Evolutionary conservation across 352 stramenopile genomes (phyloP), one percentile per base, ranked within the genome.

Genomic region (Peronospora farinosa): DNA sequence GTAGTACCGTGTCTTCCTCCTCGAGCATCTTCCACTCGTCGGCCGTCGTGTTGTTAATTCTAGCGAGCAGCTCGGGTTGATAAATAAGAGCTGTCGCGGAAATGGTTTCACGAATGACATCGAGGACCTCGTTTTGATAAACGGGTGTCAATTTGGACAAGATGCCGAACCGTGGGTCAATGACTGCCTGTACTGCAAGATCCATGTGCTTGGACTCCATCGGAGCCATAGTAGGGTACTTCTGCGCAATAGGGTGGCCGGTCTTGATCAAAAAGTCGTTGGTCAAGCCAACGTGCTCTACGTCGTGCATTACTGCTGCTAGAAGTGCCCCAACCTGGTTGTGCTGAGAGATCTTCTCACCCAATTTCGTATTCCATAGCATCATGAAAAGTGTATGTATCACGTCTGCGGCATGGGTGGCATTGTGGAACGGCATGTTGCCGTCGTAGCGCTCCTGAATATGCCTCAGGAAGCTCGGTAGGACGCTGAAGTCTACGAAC

Each of bases 261-360:
- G 72, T 87, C 52, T 86, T 83, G 36, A 86, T 72, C 19, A 92
- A 42, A 45, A 86, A 92, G 45, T 88, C 74, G 63, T 92, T 92
- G 13, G 67, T 88, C 15, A 88, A 63, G 7, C 80, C 80, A 40
- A 86, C 60, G 55, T 92, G 81, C 35, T 86, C 76, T 39, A 88
- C 76, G 58, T 92, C 81, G 40, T 92, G 81, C 73, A 89, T 87
- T 38, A 90, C 63, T 2, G 81, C 81, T 1, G 74, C 81, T n/a
- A 92, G 58, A 7, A 92, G 53, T 1, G 71, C 77, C 6, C 69
- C 78, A 17, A 90, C 69, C 54, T 90, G 75, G 48, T 88, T 86
- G 62, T 86, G 72, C 40, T 62, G 42, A 0, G 69, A 67, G 23
- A 88, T 69, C 27, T 78, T 78, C 7, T 65, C 60, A 6, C 68